Percentiles rank a stretch among this genome's conserved stretches.
Conservation (phyloP, 2,329 filamentous ascomycete species). For the Calonectria montana region DNA sequence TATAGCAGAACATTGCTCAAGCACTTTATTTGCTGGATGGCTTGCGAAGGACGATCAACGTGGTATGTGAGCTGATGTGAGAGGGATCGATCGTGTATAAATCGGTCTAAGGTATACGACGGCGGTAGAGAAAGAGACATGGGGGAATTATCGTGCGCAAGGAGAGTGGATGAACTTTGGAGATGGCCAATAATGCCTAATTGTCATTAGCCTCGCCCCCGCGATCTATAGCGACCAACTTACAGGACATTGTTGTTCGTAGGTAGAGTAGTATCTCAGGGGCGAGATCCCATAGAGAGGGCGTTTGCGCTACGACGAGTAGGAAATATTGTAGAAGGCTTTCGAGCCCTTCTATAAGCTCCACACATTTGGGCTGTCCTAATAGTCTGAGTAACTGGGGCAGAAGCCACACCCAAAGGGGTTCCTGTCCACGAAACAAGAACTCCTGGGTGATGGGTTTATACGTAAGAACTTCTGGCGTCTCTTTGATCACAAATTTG, state of each 20-base stretch:
- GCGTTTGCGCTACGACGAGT: slow-evolving; percentile 55
- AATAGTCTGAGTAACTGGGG: slow-evolving; percentile 69
- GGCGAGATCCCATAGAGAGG: slow-evolving; percentile 61
- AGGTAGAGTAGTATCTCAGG: slow-evolving; percentile 60
- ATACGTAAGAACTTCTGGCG: slow-evolving; percentile 73
- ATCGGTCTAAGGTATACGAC: slow-evolving; percentile 49
- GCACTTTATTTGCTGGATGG: slow-evolving; percentile 58
- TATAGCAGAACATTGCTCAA: slow-evolving; percentile 58
- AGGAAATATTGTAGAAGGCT: slow-evolving; percentile 63
- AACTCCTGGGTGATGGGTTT: slow-evolving; percentile 53
- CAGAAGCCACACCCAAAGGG: slow-evolving; percentile 74
- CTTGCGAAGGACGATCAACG: slow-evolving; percentile 55
- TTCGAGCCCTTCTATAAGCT: slow-evolving; percentile 63
- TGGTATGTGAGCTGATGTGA: slow-evolving; percentile 51
- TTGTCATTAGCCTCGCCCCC: slow-evolving; percentile 26
- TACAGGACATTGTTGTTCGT: slow-evolving; percentile 60
- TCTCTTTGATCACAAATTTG: slow-evolving; percentile 78
- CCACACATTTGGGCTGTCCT: slow-evolving; percentile 61
- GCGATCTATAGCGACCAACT: slow-evolving; percentile 32
- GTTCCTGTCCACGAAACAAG: slow-evolving; percentile 66
- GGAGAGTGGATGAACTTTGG: slow-evolving; percentile 45
- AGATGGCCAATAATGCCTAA: slow-evolving; percentile 50
- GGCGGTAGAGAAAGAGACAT: slow-evolving; percentile 53
- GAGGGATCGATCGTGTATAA: slow-evolving; percentile 43
- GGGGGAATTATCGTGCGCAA: slow-evolving; percentile 42